Evolutionary conservation across 371 early-diverging fungal genomes (phyloP).

Genomic region (Circinella umbellata): DNA sequence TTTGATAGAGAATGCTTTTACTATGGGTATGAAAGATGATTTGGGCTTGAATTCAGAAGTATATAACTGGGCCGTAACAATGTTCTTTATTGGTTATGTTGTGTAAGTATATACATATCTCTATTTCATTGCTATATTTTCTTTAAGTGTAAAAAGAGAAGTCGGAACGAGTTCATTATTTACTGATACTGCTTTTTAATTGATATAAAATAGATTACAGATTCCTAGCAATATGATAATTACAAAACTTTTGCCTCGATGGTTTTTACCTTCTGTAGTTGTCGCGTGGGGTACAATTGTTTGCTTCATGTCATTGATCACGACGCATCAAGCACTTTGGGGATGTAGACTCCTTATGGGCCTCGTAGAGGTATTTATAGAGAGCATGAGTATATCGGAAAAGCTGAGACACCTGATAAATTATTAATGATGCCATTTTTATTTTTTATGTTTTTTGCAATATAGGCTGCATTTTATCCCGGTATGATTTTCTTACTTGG

Average conservation of each 20-base stretch:
- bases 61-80: conserved; percentile 67
- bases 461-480: conserved; percentile 60
- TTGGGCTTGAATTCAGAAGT: conserved; percentile 45
- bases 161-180: no score
- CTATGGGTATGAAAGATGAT: conserved; percentile 54
- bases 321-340: conserved; percentile 46
- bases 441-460: not conserved
- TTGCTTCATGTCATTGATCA: conserved; percentile 57
- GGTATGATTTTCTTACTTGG: conserved; percentile 77
- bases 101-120: conserved; percentile 17
- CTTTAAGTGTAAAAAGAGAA: not conserved
- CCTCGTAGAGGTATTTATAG: conserved; percentile 44
- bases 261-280: conserved; percentile 63
- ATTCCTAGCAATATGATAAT: conserved; percentile 55
- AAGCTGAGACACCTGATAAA: not conserved
- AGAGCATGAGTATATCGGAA: conserved; percentile 18
- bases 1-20: conserved; percentile 40
- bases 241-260: conserved; percentile 51
- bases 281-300: conserved; percentile 67
- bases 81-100: conserved; percentile 77
- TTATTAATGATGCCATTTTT: no score
- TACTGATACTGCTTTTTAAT: not conserved
- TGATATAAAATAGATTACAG: conserved; percentile 28
- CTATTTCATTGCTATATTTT: no score
- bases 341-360: conserved; percentile 69